These are phyloP conservation scores for Fragosphaeria purpurea DNA, from an alignment of 2,329 filamentous ascomycete species.

Conservation along the genomic window DNA sequence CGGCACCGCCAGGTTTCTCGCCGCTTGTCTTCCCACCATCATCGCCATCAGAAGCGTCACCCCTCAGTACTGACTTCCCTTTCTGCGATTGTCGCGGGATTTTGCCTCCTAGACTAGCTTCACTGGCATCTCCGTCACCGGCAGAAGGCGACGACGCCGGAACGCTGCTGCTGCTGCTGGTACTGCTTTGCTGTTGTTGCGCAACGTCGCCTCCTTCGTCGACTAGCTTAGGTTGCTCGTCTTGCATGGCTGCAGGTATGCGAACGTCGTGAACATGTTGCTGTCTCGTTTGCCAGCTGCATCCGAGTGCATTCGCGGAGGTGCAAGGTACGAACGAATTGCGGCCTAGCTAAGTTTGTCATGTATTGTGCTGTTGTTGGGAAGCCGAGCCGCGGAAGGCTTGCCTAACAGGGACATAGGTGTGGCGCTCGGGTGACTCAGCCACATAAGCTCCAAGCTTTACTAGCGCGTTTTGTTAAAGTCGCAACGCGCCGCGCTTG, in stretches of 20 bases:
- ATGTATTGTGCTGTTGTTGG: not conserved
- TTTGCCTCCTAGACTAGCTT: not conserved
- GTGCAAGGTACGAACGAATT: not conserved
- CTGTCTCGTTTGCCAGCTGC: not conserved
- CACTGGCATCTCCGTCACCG: not conserved
- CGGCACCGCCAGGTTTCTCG: conserved; percentile 14
- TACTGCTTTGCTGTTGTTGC: not conserved
- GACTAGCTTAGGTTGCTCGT: conserved; percentile 8
- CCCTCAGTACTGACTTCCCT: not conserved
- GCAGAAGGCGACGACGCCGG: no score
- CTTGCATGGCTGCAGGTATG: conserved; percentile 11
- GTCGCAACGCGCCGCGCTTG: conserved; percentile 9
- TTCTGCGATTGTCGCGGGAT: not conserved
- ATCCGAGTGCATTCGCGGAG: no score
- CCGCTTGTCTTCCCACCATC: conserved; percentile 11
- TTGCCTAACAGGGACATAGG: no score
- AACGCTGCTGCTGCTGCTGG: not conserved
- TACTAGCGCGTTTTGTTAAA: conserved; percentile 1
- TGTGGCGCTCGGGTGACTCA: not conserved
- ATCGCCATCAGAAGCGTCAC: conserved; percentile 6
- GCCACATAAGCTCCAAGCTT: conserved; percentile 1
- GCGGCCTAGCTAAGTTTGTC: not conserved
- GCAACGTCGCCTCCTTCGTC: not conserved
- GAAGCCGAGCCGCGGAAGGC: no score
- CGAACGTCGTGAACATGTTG: conserved; percentile 8